Percentiles rank a stretch among this genome's conserved stretches.
phyloP scores from a whole-genome alignment of 352 stramenopile species.

The Pythium aristosporum region DNA sequence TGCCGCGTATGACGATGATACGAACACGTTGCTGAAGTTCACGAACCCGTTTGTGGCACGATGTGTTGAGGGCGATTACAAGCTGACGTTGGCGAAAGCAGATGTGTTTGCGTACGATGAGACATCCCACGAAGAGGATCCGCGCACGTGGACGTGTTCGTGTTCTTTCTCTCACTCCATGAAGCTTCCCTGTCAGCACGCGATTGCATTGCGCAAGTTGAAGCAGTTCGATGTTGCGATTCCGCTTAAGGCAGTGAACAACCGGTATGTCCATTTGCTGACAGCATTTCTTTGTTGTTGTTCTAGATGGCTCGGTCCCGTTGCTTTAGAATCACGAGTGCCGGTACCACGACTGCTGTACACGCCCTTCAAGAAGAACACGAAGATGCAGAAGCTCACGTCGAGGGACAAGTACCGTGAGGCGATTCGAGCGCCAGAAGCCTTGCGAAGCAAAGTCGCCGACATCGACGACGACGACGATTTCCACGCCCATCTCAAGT shows the following conservation, averaged over 20 bases:
- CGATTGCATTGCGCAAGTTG: slow-evolving; percentile 21
- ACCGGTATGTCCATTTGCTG: not conserved
- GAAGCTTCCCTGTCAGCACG: not conserved
- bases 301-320: not conserved
- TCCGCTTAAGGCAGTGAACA: slow-evolving; percentile 27
- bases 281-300: not conserved
- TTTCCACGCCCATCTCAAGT: not conserved
- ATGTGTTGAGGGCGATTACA: slow-evolving; percentile 3
- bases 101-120: not conserved
- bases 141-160: not conserved
- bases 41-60: slow-evolving; percentile 7
- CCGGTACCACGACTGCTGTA: not conserved
- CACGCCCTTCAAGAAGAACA: not conserved
- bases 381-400: not conserved
- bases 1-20: not conserved
- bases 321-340: not conserved
- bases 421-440: not conserved
- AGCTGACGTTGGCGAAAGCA: not conserved
- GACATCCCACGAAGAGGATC: not conserved
- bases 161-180: slow-evolving; percentile 1
- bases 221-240: slow-evolving; percentile 11
- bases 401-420: not conserved
- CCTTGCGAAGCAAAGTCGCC: not conserved
- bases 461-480: not conserved
- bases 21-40: slow-evolving; percentile 5